Evolutionary conservation across 2,329 filamentous ascomycete genomes (phyloP), one percentile per base, ranked within the genome.

Genomic region (Neofusicoccum parvum): DNA sequence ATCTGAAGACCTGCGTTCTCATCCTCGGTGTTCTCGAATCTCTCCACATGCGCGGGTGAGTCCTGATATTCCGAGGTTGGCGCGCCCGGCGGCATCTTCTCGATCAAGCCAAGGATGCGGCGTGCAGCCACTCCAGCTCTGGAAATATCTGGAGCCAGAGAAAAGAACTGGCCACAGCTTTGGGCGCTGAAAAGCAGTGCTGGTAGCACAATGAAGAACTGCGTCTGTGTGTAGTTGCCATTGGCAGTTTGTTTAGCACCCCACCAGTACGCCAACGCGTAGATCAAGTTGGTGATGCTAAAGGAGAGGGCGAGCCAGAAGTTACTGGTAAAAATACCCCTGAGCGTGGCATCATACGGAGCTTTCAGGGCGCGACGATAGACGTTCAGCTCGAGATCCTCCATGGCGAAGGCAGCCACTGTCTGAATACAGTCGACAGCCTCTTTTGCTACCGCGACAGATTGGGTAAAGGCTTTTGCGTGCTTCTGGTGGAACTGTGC

Each of bases 201-300:
- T 6, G 90, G 83, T 4, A 92, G 81, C 6, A 93, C 88, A 70
- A 91, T 90, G 75, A 93, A 88, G 79, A 92, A 93, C 54, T 86
- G 78, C n/a, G 90, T 85, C 36, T 87, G 86, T 46, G 85, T 85
- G 69, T 90, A 90, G 65, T 86, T 80, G 5, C 90, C 90, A 48
- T 84, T 82, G 62, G 88, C 84, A 66, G 93, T 91, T 68, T 88
- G 86, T 69, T 86, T 89, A 0, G 90, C 85, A 5, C 90, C 90
- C 90, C 90, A 94, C 89, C 90, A 94, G 76, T 92, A 93, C 0
- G 90, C 88, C 63, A 94, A 84, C 0, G 90, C 88, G 72, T 92
- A 91, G 34, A 92, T 86, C 58, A 91, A 82, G 71, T 89, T 90
- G 27, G 87, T 85, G 10, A 85, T 79, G 68, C 83, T 85, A 72